These are phyloP conservation scores for Thelephora aurantiotincta DNA, from an alignment of 768 basidiomycete genomes.

Conservation along the genomic window DNA sequence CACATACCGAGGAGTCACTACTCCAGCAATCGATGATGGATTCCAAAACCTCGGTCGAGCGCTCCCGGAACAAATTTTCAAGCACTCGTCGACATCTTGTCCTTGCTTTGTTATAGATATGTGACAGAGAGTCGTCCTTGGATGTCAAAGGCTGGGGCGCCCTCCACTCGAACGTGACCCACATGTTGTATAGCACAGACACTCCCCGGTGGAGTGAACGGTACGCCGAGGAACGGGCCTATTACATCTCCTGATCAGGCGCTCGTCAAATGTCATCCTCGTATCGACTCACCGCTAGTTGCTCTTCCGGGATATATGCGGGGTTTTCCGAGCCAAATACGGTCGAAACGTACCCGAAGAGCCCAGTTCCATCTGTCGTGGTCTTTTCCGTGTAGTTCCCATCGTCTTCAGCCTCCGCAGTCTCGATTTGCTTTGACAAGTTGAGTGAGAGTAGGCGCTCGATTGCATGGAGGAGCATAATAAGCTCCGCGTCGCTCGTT, in stretches of 20 bases:
- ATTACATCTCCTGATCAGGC: slow-evolving; percentile 1
- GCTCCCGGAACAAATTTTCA: slow-evolving; percentile 74
- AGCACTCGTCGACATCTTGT: slow-evolving; percentile 63
- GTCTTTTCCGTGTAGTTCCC: slow-evolving; percentile 33
- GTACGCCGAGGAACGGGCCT: slow-evolving; percentile 67
- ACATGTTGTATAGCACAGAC: slow-evolving; percentile 62
- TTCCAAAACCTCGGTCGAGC: slow-evolving; percentile 73
- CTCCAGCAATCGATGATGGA: slow-evolving; percentile 77
- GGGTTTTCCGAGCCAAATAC: slow-evolving; percentile 73
- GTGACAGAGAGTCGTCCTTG: slow-evolving; percentile 50
- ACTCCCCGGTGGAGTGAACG: slow-evolving; percentile 71
- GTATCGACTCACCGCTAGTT: slow-evolving; percentile 33
- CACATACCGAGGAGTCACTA: slow-evolving; percentile 33
- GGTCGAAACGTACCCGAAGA: slow-evolving; percentile 83
- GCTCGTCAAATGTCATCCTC: neutral
- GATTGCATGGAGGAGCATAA: slow-evolving; percentile 71
- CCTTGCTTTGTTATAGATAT: slow-evolving; percentile 55
- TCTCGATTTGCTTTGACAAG: slow-evolving; percentile 41
- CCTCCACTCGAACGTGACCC: slow-evolving; percentile 47
- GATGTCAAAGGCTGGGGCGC: slow-evolving; percentile 31
- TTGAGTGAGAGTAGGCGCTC: slow-evolving; percentile 73
- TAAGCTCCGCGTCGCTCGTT: slow-evolving; percentile 68
- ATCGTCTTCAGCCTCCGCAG: slow-evolving; percentile 42
- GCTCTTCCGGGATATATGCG: slow-evolving; percentile 33
- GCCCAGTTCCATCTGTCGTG: slow-evolving; percentile 40